phyloP scores from a whole-genome alignment of 75 land plant genomes.

The Cryptomeria japonica region DNA sequence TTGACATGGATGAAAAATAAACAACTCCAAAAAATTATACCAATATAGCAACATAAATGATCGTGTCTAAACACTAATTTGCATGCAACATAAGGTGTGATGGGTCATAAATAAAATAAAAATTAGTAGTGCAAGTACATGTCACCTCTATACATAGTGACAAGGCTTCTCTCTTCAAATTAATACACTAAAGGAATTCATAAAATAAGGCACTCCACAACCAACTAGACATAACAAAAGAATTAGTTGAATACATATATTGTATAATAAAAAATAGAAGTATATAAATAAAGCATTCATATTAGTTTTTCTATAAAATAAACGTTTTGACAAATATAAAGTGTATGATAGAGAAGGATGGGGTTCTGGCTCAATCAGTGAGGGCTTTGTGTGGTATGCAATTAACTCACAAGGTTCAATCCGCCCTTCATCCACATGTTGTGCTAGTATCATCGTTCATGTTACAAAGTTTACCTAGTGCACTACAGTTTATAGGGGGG shows the following conservation, averaged over 20 bases:
- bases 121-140: not conserved
- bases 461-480: too few relatives aligned
- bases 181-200: not conserved
- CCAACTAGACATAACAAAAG: not conserved
- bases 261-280: not conserved
- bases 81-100: not conserved
- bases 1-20: not conserved
- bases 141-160: constrained; percentile 7
- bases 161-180: too few relatives aligned
- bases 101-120: not conserved
- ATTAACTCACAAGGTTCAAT: too few relatives aligned
- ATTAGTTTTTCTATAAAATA: not conserved
- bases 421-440: too few relatives aligned
- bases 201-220: not conserved
- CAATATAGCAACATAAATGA: not conserved
- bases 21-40: not conserved
- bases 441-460: too few relatives aligned
- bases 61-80: not conserved
- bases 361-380: too few relatives aligned
- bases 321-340: not conserved
- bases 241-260: not conserved
- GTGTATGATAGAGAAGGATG: too few relatives aligned
- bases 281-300: not conserved
- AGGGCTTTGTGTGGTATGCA: too few relatives aligned
- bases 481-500: too few relatives aligned